Evolutionary conservation across 2,329 filamentous ascomycete genomes (phyloP).

Genomic region (Sporothrix luriei): DNA sequence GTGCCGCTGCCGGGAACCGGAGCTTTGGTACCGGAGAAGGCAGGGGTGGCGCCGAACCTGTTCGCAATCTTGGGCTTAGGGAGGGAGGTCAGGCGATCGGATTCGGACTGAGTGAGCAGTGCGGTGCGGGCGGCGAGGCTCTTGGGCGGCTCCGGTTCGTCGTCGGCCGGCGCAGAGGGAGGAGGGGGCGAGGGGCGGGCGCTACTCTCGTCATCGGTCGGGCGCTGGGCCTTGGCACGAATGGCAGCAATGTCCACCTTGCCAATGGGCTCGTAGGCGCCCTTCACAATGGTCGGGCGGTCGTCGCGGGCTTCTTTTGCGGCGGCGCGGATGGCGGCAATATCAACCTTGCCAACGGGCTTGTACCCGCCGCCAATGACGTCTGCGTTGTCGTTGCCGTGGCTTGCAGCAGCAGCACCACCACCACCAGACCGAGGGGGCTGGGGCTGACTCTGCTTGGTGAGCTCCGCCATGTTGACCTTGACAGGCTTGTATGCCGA

Average conservation of each 20-base stretch:
- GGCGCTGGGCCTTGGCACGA: slow-evolving; percentile 50
- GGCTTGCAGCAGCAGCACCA: slow-evolving; percentile 42
- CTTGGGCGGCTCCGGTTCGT: slow-evolving; percentile 50
- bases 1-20: slow-evolving; percentile 69
- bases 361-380: slow-evolving; percentile 87
- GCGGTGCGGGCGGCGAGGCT: slow-evolving; percentile 75
- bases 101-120: slow-evolving; percentile 65
- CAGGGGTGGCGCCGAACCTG: slow-evolving; percentile 70
- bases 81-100: slow-evolving; percentile 80
- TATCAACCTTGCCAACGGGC: slow-evolving; percentile 96
- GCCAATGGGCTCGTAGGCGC: slow-evolving; percentile 89
- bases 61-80: slow-evolving; percentile 96
- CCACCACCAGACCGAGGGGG: slow-evolving; percentile 54
- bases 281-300: slow-evolving; percentile 82
- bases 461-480: slow-evolving; percentile 87
- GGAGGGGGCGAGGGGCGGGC: slow-evolving; percentile 21
- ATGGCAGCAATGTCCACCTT: slow-evolving; percentile 98
- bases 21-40: slow-evolving; percentile 85
- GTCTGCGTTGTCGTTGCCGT: slow-evolving; percentile 57
- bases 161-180: slow-evolving; percentile 33
- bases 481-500: slow-evolving; percentile 94
- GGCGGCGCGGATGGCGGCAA: slow-evolving; percentile 80
- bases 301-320: slow-evolving; percentile 72
- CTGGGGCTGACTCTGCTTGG: slow-evolving; percentile 67
- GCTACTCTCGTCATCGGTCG: slow-evolving; percentile 29